A percentile compares a stretch with the other conserved stretches of the same genome.
phyloP scores from a whole-genome alignment of 2,329 filamentous ascomycete species.

The Ilyonectria robusta region DNA sequence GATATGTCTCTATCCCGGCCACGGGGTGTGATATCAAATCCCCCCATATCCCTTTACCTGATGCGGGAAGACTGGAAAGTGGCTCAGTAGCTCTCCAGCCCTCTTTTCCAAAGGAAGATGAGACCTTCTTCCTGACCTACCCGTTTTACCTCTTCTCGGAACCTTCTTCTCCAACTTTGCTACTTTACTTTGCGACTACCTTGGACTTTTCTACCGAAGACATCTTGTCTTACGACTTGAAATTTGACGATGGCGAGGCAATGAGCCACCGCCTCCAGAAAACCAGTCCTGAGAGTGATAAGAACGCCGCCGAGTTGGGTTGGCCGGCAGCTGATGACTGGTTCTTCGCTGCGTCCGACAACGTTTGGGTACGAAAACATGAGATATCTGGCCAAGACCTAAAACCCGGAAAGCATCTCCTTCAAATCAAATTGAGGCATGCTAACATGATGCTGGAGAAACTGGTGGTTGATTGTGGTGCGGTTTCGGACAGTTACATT shows the following conservation, averaged over 20 bases:
- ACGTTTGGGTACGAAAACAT: conserved; percentile 34
- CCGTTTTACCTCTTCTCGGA: conserved; percentile 35
- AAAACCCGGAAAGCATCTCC: conserved; percentile 2
- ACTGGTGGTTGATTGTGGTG: conserved; percentile 34
- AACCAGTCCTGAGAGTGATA: conserved; percentile 28
- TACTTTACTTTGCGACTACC: conserved; percentile 33
- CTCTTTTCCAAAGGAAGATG: fast-evolving
- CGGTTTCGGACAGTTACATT: conserved; percentile 32
- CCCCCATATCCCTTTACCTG: conserved; percentile 31
- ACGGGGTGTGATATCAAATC: background rate
- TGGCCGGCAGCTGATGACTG: conserved; percentile 38
- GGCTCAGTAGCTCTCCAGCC: conserved; percentile 32
- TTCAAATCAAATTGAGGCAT: conserved; percentile 24
- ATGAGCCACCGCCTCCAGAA: conserved; percentile 20
- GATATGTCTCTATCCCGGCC: conserved; percentile 54
- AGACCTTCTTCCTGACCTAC: conserved; percentile 4
- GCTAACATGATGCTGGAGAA: conserved; percentile 42
- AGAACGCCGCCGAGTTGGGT: conserved; percentile 34
- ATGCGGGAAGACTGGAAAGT: conserved; percentile 29
- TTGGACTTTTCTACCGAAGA: conserved; percentile 34
- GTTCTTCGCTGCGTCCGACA: conserved; percentile 38
- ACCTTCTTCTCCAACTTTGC: background rate
- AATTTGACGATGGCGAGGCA: background rate
- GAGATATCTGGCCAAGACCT: background rate
- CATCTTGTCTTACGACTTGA: conserved; percentile 24